Conservation (phyloP, 768 basidiomycete species). For the Rhodotorula paludigena region DNA sequence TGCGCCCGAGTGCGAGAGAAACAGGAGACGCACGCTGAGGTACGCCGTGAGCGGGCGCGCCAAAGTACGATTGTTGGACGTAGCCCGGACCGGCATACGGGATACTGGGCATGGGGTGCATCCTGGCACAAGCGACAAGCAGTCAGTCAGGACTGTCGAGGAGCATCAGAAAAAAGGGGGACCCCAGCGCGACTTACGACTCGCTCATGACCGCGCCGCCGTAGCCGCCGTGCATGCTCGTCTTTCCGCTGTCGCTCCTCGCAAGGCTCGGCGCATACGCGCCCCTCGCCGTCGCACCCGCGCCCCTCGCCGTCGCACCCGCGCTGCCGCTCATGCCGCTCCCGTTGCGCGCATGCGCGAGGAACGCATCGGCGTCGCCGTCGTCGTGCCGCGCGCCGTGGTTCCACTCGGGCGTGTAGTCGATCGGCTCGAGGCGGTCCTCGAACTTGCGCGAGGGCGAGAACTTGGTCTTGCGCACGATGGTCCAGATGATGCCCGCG, state of each 20-base stretch:
- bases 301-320: neutral
- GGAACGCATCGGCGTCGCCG: neutral
- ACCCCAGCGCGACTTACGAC: slow-evolving; percentile 25
- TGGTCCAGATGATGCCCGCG: slow-evolving; percentile 71
- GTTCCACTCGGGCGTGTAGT: slow-evolving; percentile 44
- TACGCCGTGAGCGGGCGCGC: neutral
- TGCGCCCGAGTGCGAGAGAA: neutral
- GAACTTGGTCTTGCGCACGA: slow-evolving; percentile 69
- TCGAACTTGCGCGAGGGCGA: slow-evolving; percentile 73
- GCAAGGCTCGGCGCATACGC: slow-evolving; percentile 21
- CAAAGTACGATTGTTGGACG: slow-evolving; percentile 12
- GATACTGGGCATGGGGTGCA: neutral
- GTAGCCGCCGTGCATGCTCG: neutral
- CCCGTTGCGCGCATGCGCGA: slow-evolving; percentile 11
- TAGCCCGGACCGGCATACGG: slow-evolving; percentile 19
- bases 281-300: neutral
- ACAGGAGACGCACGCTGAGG: slow-evolving; percentile 3
- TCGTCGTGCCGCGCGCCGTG: neutral
- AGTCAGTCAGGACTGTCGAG: too few species aligned
- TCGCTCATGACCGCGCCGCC: slow-evolving; percentile 20
- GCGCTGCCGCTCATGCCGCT: slow-evolving; percentile 15
- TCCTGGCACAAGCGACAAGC: neutral
- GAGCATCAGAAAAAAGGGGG: too few species aligned
- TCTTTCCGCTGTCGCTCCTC: slow-evolving; percentile 25
- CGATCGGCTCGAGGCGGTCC: slow-evolving; percentile 77